Conservation (phyloP, 257 asterid species). For the Mitragyna speciosa region DNA sequence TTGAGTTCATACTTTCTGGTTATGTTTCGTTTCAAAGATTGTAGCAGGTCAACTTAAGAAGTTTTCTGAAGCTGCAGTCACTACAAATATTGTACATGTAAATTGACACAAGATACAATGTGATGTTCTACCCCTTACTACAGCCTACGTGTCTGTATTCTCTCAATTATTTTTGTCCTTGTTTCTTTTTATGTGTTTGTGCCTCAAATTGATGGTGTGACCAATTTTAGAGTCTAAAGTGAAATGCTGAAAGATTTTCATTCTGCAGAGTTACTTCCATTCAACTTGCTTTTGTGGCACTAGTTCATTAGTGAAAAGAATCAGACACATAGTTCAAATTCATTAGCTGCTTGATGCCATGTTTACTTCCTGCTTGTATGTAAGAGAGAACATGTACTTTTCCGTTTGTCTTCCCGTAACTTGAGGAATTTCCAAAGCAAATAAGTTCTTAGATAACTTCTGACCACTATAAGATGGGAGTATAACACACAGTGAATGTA, state of each 20-base stretch:
- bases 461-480: not conserved
- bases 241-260: not conserved
- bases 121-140: not conserved
- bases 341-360: not conserved
- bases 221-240: not conserved
- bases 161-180: not conserved
- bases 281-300: not conserved
- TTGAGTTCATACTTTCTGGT: not conserved
- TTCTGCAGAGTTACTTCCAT: not conserved
- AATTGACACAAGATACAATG: not conserved
- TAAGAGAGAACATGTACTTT: not conserved
- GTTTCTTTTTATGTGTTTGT: not conserved
- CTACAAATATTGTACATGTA: not conserved
- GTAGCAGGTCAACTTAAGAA: not conserved
- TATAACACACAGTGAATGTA: not conserved
- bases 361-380: not conserved
- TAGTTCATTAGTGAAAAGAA: not conserved
- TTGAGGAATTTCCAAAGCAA: not conserved
- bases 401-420: not conserved
- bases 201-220: not conserved
- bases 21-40: not conserved
- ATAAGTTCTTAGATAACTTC: not conserved
- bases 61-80: not conserved
- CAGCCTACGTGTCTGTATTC: not conserved
- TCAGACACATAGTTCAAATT: not conserved